phyloP scores from a whole-genome alignment of 202 grass and related monocot genomes.

The Musa balbisiana region DNA sequence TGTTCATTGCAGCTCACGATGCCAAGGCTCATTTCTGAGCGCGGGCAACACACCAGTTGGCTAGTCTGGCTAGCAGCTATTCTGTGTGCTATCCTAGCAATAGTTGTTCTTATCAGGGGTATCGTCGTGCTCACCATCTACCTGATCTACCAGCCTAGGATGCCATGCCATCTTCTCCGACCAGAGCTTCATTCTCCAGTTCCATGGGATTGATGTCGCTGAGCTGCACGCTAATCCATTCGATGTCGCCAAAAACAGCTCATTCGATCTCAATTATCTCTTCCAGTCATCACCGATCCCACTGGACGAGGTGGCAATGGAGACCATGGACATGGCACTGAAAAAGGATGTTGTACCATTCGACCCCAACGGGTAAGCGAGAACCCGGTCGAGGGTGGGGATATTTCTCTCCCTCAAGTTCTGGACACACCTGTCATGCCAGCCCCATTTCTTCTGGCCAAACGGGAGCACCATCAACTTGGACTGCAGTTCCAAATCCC shows the following conservation, averaged over 20 bases:
- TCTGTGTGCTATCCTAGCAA: slow-evolving; percentile 26
- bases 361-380: slow-evolving; percentile 47
- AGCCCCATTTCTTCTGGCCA: slow-evolving; percentile 46
- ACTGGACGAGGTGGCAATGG: neutral
- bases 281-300: neutral
- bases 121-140: neutral
- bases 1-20: slow-evolving; percentile 12
- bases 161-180: slow-evolving; percentile 37
- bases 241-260: neutral
- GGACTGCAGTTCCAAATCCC: slow-evolving; percentile 53
- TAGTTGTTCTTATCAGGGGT: neutral
- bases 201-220: neutral
- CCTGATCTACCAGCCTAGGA: slow-evolving; percentile 4
- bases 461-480: slow-evolving; percentile 46
- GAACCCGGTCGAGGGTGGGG: slow-evolving; percentile 52
- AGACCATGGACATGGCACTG: slow-evolving; percentile 39
- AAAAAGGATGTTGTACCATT: slow-evolving; percentile 40
- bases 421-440: slow-evolving; percentile 60
- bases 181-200: slow-evolving; percentile 34
- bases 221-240: slow-evolving; percentile 1
- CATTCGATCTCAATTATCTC: neutral
- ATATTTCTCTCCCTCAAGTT: slow-evolving; percentile 46
- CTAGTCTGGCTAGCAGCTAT: slow-evolving; percentile 8
- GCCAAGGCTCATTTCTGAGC: neutral
- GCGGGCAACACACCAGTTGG: neutral